phyloP scores from a whole-genome alignment of 176 grass and related monocot genomes.

The Oryza coarctata region DNA sequence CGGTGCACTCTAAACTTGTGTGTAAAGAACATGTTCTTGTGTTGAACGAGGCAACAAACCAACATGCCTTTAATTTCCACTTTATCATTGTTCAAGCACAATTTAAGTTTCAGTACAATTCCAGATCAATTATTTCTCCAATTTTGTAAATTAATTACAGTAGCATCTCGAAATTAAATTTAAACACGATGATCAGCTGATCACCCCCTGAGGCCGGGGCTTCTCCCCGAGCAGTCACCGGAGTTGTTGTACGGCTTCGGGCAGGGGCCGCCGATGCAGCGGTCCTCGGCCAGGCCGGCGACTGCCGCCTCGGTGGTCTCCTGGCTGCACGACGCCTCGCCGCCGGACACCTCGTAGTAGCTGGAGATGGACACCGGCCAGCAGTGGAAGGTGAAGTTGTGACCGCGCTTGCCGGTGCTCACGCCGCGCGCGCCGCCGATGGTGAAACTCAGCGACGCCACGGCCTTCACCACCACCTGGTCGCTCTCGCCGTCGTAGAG shows the following conservation, averaged over 20 bases:
- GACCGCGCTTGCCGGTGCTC: not conserved
- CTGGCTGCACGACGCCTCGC: not conserved
- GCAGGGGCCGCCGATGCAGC: not conserved
- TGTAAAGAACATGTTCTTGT: no score
- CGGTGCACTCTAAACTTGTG: no score
- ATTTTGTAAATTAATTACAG: not conserved
- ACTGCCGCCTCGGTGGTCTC: not conserved
- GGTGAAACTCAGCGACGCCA: slow-evolving; percentile 2
- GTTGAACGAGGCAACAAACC: no score
- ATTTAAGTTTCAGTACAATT: not conserved
- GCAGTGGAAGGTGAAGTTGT: slow-evolving; percentile 20
- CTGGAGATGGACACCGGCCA: slow-evolving; percentile 16
- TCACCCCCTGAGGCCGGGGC: not conserved
- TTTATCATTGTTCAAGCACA: not conserved
- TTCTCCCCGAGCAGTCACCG: not conserved
- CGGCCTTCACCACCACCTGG: slow-evolving; percentile 1
- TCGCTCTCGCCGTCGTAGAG: slow-evolving; percentile 11
- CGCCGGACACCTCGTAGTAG: not conserved
- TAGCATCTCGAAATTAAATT: not conserved
- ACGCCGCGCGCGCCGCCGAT: not conserved
- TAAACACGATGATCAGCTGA: not conserved
- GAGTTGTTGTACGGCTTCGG: not conserved
- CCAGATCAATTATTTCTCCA: not conserved
- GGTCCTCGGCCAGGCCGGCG: no score
- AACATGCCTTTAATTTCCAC: not conserved